phyloP scores from a whole-genome alignment of 805 yeast genomes.

The Kockiozyma suomiensis region DNA sequence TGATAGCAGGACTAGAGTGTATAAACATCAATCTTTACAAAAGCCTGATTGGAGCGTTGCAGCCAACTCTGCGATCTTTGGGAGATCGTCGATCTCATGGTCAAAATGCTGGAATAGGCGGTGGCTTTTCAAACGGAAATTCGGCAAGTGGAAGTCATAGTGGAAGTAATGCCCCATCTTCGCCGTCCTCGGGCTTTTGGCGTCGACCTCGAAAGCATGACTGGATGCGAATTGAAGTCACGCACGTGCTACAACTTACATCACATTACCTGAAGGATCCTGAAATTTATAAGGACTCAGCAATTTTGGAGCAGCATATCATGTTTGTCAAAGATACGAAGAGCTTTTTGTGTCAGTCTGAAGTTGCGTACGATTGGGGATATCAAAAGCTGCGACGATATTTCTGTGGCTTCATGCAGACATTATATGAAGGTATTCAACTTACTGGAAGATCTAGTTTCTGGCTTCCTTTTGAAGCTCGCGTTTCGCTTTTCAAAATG shows the following conservation, averaged over 20 bases:
- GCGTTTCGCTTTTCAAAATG: conserved; percentile 78
- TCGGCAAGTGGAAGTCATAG: not conserved
- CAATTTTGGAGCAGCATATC: conserved; percentile 67
- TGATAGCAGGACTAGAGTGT: conserved; percentile 85
- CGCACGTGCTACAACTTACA: conserved; percentile 74
- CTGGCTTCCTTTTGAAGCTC: conserved; percentile 84
- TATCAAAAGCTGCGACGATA: conserved; percentile 79
- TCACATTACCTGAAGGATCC: conserved; percentile 60
- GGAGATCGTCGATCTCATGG: conserved; percentile 9
- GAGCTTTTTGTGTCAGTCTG: conserved; percentile 56
- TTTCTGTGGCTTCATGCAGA: conserved; percentile 80
- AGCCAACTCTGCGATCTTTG: conserved; percentile 13
- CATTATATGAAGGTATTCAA: conserved; percentile 54
- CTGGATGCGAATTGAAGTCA: conserved; percentile 67
- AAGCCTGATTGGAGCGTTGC: conserved; percentile 63
- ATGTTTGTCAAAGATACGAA: conserved; percentile 64
- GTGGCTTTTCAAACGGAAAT: not conserved
- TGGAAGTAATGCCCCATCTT: not conserved
- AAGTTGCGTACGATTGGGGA: conserved; percentile 65
- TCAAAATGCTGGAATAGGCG: not conserved
- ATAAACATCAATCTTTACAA: conserved; percentile 86
- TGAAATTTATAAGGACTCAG: conserved; percentile 60
- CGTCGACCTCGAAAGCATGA: conserved; percentile 35
- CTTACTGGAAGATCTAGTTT: conserved; percentile 44
- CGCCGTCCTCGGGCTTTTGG: conserved; percentile 23